Conservation (phyloP, 202 grass and related monocot species). For the Schoenoplectus triqueter region DNA sequence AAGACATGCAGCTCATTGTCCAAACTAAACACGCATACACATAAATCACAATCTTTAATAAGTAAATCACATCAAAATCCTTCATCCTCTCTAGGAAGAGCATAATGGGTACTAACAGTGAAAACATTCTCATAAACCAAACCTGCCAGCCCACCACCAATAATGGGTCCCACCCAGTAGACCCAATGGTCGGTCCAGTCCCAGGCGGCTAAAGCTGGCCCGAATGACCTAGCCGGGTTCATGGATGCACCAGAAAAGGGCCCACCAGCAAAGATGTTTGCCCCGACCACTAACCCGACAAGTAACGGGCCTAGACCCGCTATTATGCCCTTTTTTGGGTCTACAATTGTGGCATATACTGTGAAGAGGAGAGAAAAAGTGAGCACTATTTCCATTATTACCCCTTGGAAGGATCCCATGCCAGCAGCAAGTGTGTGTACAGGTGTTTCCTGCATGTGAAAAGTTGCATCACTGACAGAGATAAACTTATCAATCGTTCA, state of each 20-base stretch:
- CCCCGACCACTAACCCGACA: slow-evolving; percentile 69
- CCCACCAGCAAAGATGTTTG: slow-evolving; percentile 74
- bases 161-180: slow-evolving; percentile 77
- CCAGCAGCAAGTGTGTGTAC: slow-evolving; percentile 62
- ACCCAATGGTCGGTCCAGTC: slow-evolving; percentile 82
- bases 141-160: slow-evolving; percentile 57
- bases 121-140: slow-evolving; percentile 69
- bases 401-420: slow-evolving; percentile 51
- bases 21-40: neutral
- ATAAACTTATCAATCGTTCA: neutral
- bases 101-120: slow-evolving; percentile 43
- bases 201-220: slow-evolving; percentile 54
- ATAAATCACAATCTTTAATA: neutral
- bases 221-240: slow-evolving; percentile 87
- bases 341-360: slow-evolving; percentile 73
- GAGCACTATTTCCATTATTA: slow-evolving; percentile 73
- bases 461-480: neutral
- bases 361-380: slow-evolving; percentile 93
- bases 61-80: slow-evolving; percentile 45
- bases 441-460: slow-evolving; percentile 45
- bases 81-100: slow-evolving; percentile 49
- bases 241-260: slow-evolving; percentile 79
- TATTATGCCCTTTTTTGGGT: slow-evolving; percentile 46
- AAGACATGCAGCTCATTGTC: neutral
- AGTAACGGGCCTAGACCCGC: slow-evolving; percentile 53